A percentile compares a stretch with the other conserved stretches of the same genome.
Evolutionary conservation across 1,284 basidiomycete genomes (phyloP).

Genomic region (Omphalotus olearius): DNA sequence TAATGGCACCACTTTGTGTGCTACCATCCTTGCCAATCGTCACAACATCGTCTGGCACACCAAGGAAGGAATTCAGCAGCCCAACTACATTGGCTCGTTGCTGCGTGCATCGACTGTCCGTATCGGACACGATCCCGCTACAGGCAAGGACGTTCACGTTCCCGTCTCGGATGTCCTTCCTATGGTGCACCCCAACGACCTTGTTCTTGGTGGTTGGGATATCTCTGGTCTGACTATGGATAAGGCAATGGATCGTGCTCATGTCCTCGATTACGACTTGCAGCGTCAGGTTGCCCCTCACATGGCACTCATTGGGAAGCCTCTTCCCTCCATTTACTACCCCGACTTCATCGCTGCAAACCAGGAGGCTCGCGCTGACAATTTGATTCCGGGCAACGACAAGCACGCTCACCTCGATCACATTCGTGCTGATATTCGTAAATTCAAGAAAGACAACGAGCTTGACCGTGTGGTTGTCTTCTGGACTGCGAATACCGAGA

Average conservation of each 20-base stretch:
- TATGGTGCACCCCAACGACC: slow-evolving; percentile 98
- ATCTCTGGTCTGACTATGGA: slow-evolving; percentile 87
- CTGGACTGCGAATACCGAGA: slow-evolving; percentile 99
- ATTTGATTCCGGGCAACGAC: slow-evolving; percentile 81
- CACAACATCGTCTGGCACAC: slow-evolving; percentile 96
- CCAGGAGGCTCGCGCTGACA: slow-evolving; percentile 94
- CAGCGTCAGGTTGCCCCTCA: slow-evolving; percentile 91
- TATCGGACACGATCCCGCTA: slow-evolving; percentile 80
- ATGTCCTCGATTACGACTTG: slow-evolving; percentile 95
- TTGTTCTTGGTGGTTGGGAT: slow-evolving; percentile 98
- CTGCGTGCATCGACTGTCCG: slow-evolving; percentile 94
- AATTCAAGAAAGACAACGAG: slow-evolving; percentile 83
- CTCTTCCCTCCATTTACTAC: slow-evolving; percentile 94
- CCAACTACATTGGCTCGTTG: slow-evolving; percentile 95
- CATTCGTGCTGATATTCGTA: slow-evolving; percentile 89
- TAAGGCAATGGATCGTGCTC: slow-evolving; percentile 89
- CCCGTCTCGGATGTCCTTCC: slow-evolving; percentile 93
- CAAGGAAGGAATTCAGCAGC: slow-evolving; percentile 88
- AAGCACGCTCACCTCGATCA: slow-evolving; percentile 93
- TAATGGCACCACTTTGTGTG: slow-evolving; percentile 93
- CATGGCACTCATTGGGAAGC: slow-evolving; percentile 80
- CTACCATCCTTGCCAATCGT: slow-evolving; percentile 94
- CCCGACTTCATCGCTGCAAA: slow-evolving; percentile 97
- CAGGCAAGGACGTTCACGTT: slow-evolving; percentile 90
- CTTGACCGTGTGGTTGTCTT: slow-evolving; percentile 90